These are phyloP conservation scores for Solanum chacoense DNA, from an alignment of 305 asterid species.

Conservation along the genomic window DNA sequence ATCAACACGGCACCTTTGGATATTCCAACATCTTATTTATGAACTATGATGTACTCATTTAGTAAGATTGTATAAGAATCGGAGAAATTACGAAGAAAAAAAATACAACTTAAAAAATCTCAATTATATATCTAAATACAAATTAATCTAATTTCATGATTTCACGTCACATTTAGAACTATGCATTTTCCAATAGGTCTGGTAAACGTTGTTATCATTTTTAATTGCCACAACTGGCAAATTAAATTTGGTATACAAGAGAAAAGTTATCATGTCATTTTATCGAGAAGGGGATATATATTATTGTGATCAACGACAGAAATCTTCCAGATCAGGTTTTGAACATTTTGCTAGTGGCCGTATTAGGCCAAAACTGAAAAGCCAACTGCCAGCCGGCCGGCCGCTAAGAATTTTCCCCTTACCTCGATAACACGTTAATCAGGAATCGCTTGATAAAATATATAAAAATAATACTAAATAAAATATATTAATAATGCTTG, in stretches of 20 bases:
- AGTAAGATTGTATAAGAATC: neutral
- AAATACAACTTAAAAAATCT: neutral
- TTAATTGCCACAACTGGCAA: neutral
- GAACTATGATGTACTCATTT: neutral
- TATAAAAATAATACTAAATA: too few species aligned
- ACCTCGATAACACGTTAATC: too few species aligned
- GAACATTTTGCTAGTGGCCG: neutral
- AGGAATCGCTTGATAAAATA: fast-evolving
- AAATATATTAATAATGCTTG: too few species aligned
- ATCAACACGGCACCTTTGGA: neutral
- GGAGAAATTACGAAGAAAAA: neutral
- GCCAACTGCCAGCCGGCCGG: neutral
- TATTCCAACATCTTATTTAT: neutral
- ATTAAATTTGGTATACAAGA: neutral
- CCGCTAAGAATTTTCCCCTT: neutral
- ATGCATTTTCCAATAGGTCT: neutral
- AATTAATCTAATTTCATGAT: neutral
- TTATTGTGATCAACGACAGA: neutral
- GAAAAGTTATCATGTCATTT: neutral
- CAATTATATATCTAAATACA: neutral
- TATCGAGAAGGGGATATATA: neutral
- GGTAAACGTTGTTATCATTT: neutral
- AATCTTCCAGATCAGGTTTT: neutral
- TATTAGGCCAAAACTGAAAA: neutral
- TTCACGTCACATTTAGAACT: neutral